phyloP scores from a whole-genome alignment of 2,329 filamentous ascomycete genomes.

The Aspergillus novofumigatus region DNA sequence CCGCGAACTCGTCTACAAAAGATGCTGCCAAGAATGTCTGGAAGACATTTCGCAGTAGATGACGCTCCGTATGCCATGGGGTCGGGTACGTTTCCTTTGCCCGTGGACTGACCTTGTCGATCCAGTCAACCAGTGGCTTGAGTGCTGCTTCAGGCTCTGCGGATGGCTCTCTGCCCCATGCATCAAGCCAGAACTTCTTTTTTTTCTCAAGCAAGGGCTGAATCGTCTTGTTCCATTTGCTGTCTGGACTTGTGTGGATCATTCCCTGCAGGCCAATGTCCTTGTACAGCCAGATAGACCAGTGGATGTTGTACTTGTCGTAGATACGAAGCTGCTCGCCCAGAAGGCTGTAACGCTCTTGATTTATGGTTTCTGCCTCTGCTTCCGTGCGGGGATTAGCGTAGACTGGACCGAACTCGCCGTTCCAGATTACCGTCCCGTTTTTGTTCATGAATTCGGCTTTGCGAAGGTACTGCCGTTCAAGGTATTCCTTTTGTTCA shows the following conservation, averaged over 20 bases:
- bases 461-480: constrained; percentile 45
- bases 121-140: constrained; percentile 42
- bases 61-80: constrained; percentile 49
- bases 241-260: constrained; percentile 47
- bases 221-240: constrained; percentile 50
- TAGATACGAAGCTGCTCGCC: constrained; percentile 50
- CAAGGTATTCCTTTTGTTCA: constrained; percentile 40
- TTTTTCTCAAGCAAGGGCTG: constrained; percentile 55
- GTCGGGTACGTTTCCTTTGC: constrained; percentile 45
- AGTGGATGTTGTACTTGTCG: constrained; percentile 49
- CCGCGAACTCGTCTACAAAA: constrained; percentile 52
- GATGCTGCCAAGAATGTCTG: constrained; percentile 50
- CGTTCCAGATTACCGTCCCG: constrained; percentile 48
- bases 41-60: constrained; percentile 44
- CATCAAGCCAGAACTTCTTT: constrained; percentile 49
- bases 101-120: constrained; percentile 42
- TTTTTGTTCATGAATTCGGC: constrained; percentile 44
- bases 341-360: constrained; percentile 45
- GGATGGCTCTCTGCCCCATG: constrained; percentile 48
- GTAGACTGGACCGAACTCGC: constrained; percentile 50
- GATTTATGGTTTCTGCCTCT: constrained; percentile 39
- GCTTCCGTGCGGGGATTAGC: constrained; percentile 22
- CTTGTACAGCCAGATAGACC: constrained; percentile 60
- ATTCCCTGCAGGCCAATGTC: constrained; percentile 56
- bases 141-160: constrained; percentile 44